Evolutionary conservation across 192 early-diverging fungal genomes (phyloP).

Genomic region (Coemansia sp.): DNA sequence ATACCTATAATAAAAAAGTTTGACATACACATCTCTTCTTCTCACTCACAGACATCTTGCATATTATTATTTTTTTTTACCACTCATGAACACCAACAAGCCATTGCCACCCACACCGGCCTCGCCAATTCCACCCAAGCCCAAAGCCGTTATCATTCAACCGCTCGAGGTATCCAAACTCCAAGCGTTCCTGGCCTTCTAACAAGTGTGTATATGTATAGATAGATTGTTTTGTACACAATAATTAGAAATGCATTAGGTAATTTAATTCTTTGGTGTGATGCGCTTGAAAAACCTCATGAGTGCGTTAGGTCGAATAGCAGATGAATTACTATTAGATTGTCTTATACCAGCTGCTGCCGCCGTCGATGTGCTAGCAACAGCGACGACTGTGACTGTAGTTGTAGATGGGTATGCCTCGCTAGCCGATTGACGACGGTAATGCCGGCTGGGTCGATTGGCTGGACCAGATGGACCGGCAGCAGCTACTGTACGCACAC

Average conservation of each 20-base stretch:
- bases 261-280: conserved; percentile 25
- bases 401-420: conserved; percentile 28
- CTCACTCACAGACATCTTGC: background rate
- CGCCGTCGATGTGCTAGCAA: background rate
- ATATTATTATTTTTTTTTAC: background rate
- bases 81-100: conserved; percentile 9
- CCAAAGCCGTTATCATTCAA: background rate
- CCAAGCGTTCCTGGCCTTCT: conserved; percentile 2
- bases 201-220: background rate
- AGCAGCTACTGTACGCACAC: background rate
- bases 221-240: background rate
- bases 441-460: conserved; percentile 7
- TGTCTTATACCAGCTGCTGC: conserved; percentile 1
- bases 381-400: conserved; percentile 14
- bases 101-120: conserved; percentile 7
- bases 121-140: too few relatives aligned
- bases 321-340: background rate
- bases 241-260: too few relatives aligned
- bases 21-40: background rate
- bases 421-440: conserved; percentile 29
- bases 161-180: background rate
- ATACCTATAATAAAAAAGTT: background rate
- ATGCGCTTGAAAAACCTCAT: conserved; percentile 49
- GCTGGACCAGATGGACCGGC: background rate
- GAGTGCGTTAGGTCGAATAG: conserved; percentile 41